Percentiles rank a stretch among this genome's conserved stretches.
These are phyloP conservation scores for Ganoderma boninense DNA, from an alignment of 1,284 basidiomycete genomes.

Conservation along the genomic window DNA sequence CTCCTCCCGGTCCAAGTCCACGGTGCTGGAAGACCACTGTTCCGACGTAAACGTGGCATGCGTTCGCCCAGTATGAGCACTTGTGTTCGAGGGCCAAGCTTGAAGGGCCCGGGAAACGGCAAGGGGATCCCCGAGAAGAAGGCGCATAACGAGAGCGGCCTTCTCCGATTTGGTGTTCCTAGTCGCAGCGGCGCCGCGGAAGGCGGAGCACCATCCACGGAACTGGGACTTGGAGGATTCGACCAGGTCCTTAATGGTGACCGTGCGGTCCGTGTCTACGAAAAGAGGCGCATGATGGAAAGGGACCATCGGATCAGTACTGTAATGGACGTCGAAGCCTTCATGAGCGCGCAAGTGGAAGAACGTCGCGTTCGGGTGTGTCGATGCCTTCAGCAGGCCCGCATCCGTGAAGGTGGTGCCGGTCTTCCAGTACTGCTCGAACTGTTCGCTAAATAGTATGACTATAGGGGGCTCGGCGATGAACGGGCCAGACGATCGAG, in stretches of 20 bases:
- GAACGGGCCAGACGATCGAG: neutral
- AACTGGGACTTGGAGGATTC: slow-evolving; percentile 45
- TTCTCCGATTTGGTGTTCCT: neutral
- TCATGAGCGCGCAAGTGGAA: slow-evolving; percentile 52
- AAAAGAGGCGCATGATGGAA: slow-evolving; percentile 57
- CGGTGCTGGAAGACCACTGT: neutral
- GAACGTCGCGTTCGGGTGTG: slow-evolving; percentile 56
- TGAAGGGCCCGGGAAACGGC: slow-evolving; percentile 44
- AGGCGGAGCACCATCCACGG: slow-evolving; percentile 46
- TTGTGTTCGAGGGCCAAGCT: neutral
- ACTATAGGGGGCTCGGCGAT: neutral
- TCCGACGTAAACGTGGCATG: no score
- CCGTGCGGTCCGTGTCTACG: slow-evolving; percentile 30
- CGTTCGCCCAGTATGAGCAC: neutral
- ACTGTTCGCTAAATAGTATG: neutral
- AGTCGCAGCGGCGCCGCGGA: slow-evolving; percentile 28
- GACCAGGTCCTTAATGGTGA: slow-evolving; percentile 36
- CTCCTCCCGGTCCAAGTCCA: slow-evolving; percentile 32
- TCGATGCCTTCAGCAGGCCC: slow-evolving; percentile 39
- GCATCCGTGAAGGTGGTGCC: slow-evolving; percentile 49
- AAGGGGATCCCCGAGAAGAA: slow-evolving; percentile 48
- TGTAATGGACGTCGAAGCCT: slow-evolving; percentile 55
- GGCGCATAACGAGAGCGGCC: slow-evolving; percentile 40
- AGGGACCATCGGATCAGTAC: slow-evolving; percentile 51
- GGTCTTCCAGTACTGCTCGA: slow-evolving; percentile 49